A percentile compares a stretch with the other conserved stretches of the same genome.
phyloP scores from a whole-genome alignment of 805 yeast genomes.

The Clavispora asparagi region DNA sequence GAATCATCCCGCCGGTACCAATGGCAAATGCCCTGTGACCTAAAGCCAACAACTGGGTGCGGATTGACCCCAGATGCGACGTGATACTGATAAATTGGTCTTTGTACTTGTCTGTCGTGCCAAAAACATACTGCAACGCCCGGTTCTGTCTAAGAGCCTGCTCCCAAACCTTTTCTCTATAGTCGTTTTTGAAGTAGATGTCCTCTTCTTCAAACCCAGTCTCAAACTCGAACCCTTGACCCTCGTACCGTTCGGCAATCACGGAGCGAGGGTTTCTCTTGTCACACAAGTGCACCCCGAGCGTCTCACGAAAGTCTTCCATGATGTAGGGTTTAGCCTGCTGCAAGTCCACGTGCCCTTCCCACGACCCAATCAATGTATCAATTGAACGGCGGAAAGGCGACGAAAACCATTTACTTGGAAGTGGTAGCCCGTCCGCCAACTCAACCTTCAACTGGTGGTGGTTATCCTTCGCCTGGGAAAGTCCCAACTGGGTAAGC shows the following conservation, averaged over 20 bases:
- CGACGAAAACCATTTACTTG: constrained; percentile 41
- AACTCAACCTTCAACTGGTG: constrained; percentile 36
- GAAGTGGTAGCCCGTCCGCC: constrained; percentile 22
- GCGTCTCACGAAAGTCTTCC: constrained; percentile 45
- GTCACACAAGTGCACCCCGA: constrained; percentile 49
- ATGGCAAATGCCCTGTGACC: constrained; percentile 45
- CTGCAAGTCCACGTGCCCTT: constrained; percentile 20
- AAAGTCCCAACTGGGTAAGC: constrained; percentile 41
- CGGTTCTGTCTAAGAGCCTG: constrained; percentile 33
- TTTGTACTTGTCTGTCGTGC: constrained; percentile 7
- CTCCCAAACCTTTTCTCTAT: constrained; percentile 37
- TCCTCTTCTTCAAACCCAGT: constrained; percentile 44
- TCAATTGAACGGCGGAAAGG: constrained; percentile 50
- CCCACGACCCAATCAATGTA: constrained; percentile 46
- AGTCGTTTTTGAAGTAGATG: constrained; percentile 31
- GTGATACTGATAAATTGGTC: constrained; percentile 38
- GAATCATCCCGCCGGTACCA: constrained; percentile 54
- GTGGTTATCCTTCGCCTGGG: constrained; percentile 42
- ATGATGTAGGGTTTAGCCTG: constrained; percentile 33
- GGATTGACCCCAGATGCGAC: constrained; percentile 47
- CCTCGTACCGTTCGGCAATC: constrained; percentile 36
- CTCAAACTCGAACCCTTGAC: constrained; percentile 39
- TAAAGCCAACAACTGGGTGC: constrained; percentile 43
- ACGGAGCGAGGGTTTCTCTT: constrained; percentile 34
- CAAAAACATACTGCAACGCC: constrained; percentile 33